Percentiles rank a stretch among this genome's conserved stretches.
Evolutionary conservation across 2,329 filamentous ascomycete genomes (phyloP).

Genomic region (Dothistroma pini): DNA sequence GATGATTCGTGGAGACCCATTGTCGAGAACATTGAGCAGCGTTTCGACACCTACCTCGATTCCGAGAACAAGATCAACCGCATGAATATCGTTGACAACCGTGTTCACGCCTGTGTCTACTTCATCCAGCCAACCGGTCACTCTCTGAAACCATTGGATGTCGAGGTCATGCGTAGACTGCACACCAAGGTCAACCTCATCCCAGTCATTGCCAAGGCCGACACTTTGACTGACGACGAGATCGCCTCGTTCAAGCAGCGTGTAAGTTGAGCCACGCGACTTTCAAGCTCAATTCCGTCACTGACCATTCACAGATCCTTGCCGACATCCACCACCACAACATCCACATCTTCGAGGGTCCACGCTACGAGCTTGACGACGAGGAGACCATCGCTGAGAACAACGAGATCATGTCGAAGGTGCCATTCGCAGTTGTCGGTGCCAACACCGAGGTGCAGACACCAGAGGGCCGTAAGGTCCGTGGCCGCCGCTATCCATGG

Average conservation of each 20-base stretch:
- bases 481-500: constrained; percentile 95
- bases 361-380: constrained; percentile 96
- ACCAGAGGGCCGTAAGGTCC: constrained; percentile 89
- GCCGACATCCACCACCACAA: constrained; percentile 95
- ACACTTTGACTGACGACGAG: constrained; percentile 97
- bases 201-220: constrained; percentile 96
- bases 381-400: constrained; percentile 99
- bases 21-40: constrained; percentile 99
- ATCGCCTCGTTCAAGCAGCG: constrained; percentile 91
- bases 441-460: constrained; percentile 92
- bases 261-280: constrained; percentile 56
- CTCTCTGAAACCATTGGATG: constrained; percentile 96
- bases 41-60: constrained; percentile 96
- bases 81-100: constrained; percentile 99
- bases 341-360: constrained; percentile 98
- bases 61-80: constrained; percentile 99
- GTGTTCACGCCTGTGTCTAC: constrained; percentile 98
- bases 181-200: constrained; percentile 99
- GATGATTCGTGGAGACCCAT: constrained; percentile 99
- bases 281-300: background rate
- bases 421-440: constrained; percentile 96
- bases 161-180: constrained; percentile 98
- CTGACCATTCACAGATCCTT: constrained; percentile 66
- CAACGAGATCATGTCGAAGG: constrained; percentile 99
- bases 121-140: constrained; percentile 99